Evolutionary conservation across 331 rosid species (phyloP).

Genomic region (Ulmus americana): DNA sequence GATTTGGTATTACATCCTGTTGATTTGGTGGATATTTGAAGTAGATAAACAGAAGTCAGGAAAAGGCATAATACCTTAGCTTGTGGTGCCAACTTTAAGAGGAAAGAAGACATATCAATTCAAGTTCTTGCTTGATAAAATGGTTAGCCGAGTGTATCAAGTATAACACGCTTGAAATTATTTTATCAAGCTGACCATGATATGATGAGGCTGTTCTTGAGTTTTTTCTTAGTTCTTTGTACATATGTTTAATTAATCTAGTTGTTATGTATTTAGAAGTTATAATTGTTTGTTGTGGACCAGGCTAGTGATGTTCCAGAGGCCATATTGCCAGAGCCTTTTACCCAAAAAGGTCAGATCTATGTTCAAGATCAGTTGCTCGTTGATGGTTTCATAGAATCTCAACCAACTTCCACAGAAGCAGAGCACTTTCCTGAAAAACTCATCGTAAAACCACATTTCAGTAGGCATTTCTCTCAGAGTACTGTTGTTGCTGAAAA

Average conservation of each 20-base stretch:
- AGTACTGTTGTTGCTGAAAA: conserved; percentile 21
- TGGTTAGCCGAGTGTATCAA: not conserved
- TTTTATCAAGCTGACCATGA: not conserved
- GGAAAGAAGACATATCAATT: conserved; percentile 8
- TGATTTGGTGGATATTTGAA: conserved; percentile 4
- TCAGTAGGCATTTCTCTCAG: conserved; percentile 37
- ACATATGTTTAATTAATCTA: conserved; percentile 6
- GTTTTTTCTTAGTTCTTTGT: conserved; percentile 11
- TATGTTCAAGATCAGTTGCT: conserved; percentile 22
- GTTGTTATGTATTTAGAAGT: conserved; percentile 10
- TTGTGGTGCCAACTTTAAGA: not conserved
- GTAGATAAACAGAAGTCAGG: conserved; percentile 7
- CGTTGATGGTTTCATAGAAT: conserved; percentile 24
- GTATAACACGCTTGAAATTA: not conserved
- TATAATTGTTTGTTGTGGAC: conserved; percentile 11
- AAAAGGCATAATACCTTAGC: not conserved
- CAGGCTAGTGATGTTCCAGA: conserved; percentile 66
- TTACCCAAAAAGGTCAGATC: conserved; percentile 30
- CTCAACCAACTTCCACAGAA: conserved; percentile 25
- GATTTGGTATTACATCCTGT: conserved; percentile 3
- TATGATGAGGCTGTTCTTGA: not conserved
- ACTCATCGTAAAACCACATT: conserved; percentile 22
- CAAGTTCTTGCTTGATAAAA: conserved; percentile 1
- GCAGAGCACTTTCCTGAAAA: conserved; percentile 28
- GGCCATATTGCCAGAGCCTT: conserved; percentile 53